These are phyloP conservation scores for Penicillium riverlandense DNA, from an alignment of 495 filamentous ascomycete species.

Conservation along the genomic window DNA sequence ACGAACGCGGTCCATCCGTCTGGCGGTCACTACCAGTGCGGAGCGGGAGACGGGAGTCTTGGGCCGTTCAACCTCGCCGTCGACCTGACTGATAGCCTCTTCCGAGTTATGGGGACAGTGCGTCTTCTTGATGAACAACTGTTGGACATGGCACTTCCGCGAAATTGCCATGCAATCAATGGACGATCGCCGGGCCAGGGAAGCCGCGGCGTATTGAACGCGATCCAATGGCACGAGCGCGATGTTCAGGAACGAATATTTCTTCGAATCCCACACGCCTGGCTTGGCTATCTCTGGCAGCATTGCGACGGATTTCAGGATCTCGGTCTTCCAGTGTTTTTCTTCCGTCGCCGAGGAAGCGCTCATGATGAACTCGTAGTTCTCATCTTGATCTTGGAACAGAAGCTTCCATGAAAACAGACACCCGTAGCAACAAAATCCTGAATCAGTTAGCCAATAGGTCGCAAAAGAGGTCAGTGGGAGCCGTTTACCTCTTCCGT, in stretches of 20 bases:
- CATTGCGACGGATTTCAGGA: conserved; percentile 24
- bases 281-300: conserved; percentile 16
- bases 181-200: conserved; percentile 67
- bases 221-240: conserved; percentile 68
- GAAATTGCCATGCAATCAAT: conserved; percentile 69
- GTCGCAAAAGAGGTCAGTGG: not conserved
- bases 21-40: conserved; percentile 44
- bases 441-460: conserved; percentile 32
- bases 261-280: conserved; percentile 18
- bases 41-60: conserved; percentile 11
- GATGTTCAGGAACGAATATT: conserved; percentile 50
- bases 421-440: conserved; percentile 77
- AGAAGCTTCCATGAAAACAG: conserved; percentile 90
- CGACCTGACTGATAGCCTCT: conserved; percentile 10
- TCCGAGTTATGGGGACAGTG: conserved; percentile 54
- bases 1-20: conserved; percentile 66
- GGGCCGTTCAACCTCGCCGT: conserved; percentile 27
- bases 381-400: conserved; percentile 68
- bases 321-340: conserved; percentile 57
- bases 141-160: conserved; percentile 46
- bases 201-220: conserved; percentile 63
- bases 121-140: conserved; percentile 89
- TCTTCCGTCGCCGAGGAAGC: conserved; percentile 82
- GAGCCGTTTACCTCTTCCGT: conserved; percentile 63
- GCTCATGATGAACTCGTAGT: conserved; percentile 81